phyloP scores from a whole-genome alignment of 257 asterid species.

The Solanum appendiculatum region DNA sequence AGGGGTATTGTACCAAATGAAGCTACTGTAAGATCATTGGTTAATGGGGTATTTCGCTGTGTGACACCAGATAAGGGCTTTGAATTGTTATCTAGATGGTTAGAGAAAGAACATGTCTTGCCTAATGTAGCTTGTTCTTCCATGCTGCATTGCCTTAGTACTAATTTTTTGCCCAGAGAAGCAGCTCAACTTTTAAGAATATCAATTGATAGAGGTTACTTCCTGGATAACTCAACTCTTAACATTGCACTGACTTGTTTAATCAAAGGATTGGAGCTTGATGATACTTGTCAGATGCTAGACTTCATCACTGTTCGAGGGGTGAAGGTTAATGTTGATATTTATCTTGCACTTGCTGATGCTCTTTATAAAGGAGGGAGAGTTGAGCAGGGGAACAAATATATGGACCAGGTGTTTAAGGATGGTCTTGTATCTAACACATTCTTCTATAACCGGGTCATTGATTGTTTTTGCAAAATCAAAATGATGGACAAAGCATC shows the following conservation, averaged over 20 bases:
- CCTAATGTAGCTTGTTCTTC: slow-evolving; percentile 62
- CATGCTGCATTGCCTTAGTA: slow-evolving; percentile 44
- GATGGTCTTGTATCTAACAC: slow-evolving; percentile 39
- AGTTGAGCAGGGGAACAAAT: slow-evolving; percentile 46
- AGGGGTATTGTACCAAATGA: slow-evolving; percentile 59
- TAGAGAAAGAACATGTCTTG: slow-evolving; percentile 35
- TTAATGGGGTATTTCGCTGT: slow-evolving; percentile 66
- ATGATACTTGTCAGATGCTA: slow-evolving; percentile 47
- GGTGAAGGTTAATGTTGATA: slow-evolving; percentile 38
- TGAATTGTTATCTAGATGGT: slow-evolving; percentile 44
- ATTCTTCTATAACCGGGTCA: slow-evolving; percentile 57
- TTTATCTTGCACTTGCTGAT: slow-evolving; percentile 47
- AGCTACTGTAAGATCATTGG: slow-evolving; percentile 74
- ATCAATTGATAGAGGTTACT: slow-evolving; percentile 44
- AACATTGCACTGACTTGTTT: slow-evolving; percentile 52
- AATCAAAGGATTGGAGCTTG: slow-evolving; percentile 52
- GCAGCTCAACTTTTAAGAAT: slow-evolving; percentile 38
- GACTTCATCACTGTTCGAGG: slow-evolving; percentile 40
- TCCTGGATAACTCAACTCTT: slow-evolving; percentile 47
- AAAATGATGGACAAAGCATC: slow-evolving; percentile 56
- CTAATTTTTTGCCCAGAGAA: slow-evolving; percentile 34
- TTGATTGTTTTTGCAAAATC: slow-evolving; percentile 78
- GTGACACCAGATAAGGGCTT: slow-evolving; percentile 41
- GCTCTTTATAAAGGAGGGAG: slow-evolving; percentile 43
- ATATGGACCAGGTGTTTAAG: slow-evolving; percentile 34